Base-by-base conservation (phyloP, 2,329 filamentous ascomycete genomes). In the Fusarium sp. region DNA sequence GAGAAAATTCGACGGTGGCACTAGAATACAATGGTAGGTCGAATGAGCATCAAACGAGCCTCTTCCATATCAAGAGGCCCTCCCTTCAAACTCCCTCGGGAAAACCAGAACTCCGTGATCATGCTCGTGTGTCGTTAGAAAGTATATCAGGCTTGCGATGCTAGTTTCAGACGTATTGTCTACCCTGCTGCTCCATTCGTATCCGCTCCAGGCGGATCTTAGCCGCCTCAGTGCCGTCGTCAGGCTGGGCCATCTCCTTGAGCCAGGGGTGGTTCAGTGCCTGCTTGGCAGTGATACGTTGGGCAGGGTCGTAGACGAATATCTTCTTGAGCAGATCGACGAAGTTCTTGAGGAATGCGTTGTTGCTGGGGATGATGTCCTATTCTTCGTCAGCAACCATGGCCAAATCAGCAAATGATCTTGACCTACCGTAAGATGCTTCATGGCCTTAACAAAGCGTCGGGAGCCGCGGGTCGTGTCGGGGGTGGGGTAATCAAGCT, bases 391-490 rank as follows among this genome's bases (percentile, higher is more conserved):
- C 29, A 71, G 68, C 10, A 34, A 16, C 4, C 6, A 34, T 46
- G 18, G 33, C 4, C 2, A 10, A 7, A 11, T n/a, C 7, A 16
- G 9, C 9, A 14, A 4, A 13, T 20, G 13, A 4, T 23, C 18
- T 27, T 18, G 51, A 6, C 86, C 69, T 80, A 91, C 89, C 65
- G 86, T 82, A 27, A 91, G 79, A 60, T 83, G 83, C 77, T 91
- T 91, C 89, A 91, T 91, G n/a, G 88, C 89, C 77, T 89, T 89
- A 11, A 91, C 89, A 73, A 91, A 91, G 72, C 88, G 82, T 66
- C 85, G 83, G 1, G 89, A 91, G 4, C 89, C 88, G 61, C 89
- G 82, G 0, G 87, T 89, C 0, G 89, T 91, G 11, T 91, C 89
- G 2, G 81, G 71, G 2, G 84, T 85, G 3, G 89, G 89, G 68